These are phyloP conservation scores for Emergomyces orientalis DNA, from an alignment of 2,329 filamentous ascomycete species.

Conservation along the genomic window DNA sequence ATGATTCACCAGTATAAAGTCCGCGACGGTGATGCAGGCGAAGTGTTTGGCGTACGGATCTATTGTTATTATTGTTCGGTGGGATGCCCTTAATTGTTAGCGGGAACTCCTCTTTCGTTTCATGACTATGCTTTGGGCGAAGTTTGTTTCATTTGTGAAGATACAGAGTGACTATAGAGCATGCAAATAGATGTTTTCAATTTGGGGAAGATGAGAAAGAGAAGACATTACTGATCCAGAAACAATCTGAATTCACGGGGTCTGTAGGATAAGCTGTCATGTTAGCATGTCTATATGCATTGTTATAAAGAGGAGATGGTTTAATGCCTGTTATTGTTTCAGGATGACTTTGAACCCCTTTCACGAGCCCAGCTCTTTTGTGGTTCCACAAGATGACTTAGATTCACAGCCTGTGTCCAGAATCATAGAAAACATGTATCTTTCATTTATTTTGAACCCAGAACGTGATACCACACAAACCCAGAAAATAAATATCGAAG, in stretches of 20 bases:
- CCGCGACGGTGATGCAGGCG: constrained; percentile 33
- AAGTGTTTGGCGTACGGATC: constrained; percentile 39
- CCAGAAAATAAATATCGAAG: background rate
- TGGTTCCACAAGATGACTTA: too few species aligned
- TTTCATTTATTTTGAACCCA: background rate
- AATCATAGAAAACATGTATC: background rate
- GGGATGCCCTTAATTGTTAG: background rate
- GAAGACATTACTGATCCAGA: constrained; percentile 26
- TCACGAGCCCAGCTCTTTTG: background rate
- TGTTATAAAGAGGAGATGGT: background rate
- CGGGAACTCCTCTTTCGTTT: background rate
- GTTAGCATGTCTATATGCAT: background rate
- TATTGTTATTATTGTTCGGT: constrained; percentile 12
- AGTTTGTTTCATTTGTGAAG: too few species aligned
- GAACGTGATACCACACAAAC: background rate
- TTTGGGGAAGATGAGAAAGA: background rate
- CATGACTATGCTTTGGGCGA: background rate
- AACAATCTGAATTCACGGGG: constrained; percentile 20
- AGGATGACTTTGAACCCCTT: background rate
- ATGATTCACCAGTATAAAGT: constrained; percentile 38
- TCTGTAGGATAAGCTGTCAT: constrained; percentile 10
- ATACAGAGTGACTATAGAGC: too few species aligned
- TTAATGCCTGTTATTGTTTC: background rate
- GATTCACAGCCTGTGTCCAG: too few species aligned
- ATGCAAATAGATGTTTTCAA: background rate